Conservation (phyloP, 106 monocot species). For the Phalaenopsis aphrodite region DNA sequence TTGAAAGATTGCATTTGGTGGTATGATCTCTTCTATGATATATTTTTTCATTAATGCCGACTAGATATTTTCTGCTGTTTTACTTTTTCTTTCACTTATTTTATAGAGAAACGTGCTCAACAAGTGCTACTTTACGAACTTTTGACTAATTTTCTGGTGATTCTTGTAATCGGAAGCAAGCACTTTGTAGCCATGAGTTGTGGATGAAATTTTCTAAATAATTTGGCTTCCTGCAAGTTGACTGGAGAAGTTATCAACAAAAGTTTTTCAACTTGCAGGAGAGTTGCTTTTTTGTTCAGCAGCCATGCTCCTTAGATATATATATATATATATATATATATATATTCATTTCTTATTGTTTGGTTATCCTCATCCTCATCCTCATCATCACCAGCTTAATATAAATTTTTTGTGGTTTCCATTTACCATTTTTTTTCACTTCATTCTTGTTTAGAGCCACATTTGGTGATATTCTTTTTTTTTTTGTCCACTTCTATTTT, state of each 20-base stretch:
- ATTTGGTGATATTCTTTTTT: too few species aligned
- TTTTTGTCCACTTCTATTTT: too few species aligned
- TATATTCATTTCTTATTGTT: neutral
- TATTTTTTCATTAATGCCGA: constrained; percentile 1
- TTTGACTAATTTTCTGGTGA: neutral
- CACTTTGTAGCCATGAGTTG: neutral
- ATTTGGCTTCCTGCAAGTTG: neutral
- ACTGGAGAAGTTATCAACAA: neutral
- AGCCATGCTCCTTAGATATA: neutral
- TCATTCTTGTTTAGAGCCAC: too few species aligned
- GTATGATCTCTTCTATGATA: constrained; percentile 29
- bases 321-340: neutral
- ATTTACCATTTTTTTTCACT: too few species aligned
- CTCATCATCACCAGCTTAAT: too few species aligned
- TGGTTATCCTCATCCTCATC: too few species aligned
- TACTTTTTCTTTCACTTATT: neutral
- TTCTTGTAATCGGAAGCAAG: neutral
- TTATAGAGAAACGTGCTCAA: neutral
- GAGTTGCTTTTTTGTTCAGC: neutral
- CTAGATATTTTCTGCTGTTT: neutral
- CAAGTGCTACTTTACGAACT: neutral
- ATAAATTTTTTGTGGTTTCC: too few species aligned
- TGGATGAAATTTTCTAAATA: neutral
- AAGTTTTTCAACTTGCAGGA: neutral
- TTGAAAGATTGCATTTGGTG: constrained; percentile 43